phyloP scores from a whole-genome alignment of 345 rosid genomes.

The Camelina hispida region DNA sequence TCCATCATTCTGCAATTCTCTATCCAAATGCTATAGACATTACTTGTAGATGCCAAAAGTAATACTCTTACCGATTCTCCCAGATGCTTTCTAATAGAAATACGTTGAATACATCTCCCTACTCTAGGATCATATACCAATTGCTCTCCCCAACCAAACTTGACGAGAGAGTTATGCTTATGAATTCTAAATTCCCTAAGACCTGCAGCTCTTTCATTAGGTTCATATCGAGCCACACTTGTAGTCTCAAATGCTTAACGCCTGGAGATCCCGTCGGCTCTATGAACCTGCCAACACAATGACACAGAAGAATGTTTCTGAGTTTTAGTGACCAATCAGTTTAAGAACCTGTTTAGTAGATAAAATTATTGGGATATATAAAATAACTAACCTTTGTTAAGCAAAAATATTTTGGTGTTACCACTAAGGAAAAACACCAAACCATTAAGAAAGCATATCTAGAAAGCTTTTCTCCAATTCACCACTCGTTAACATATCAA shows the following conservation, averaged over 20 bases:
- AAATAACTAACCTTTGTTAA: constrained; percentile 12
- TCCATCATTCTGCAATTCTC: not conserved
- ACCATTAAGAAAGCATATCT: constrained; percentile 1
- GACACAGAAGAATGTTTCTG: not conserved
- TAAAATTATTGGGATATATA: not conserved
- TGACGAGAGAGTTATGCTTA: not conserved
- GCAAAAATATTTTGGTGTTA: not conserved
- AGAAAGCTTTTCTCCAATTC: constrained; percentile 2
- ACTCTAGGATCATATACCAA: not conserved
- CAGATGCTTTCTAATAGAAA: not conserved
- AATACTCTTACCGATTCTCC: not conserved
- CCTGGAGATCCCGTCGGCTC: not conserved
- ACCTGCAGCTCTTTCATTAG: too few species aligned
- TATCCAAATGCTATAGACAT: too few species aligned
- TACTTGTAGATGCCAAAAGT: not conserved
- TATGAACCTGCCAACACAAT: not conserved
- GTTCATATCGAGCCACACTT: too few species aligned
- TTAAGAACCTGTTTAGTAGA: not conserved
- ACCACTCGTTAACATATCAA: constrained; percentile 21
- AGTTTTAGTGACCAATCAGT: constrained; percentile 6
- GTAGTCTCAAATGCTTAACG: not conserved
- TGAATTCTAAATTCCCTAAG: not conserved
- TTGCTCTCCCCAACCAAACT: not conserved
- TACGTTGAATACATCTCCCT: not conserved
- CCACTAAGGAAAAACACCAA: not conserved